Conservation (phyloP, 108 stramenopile genomes). For the Phaeodactylum tricornutum region DNA sequence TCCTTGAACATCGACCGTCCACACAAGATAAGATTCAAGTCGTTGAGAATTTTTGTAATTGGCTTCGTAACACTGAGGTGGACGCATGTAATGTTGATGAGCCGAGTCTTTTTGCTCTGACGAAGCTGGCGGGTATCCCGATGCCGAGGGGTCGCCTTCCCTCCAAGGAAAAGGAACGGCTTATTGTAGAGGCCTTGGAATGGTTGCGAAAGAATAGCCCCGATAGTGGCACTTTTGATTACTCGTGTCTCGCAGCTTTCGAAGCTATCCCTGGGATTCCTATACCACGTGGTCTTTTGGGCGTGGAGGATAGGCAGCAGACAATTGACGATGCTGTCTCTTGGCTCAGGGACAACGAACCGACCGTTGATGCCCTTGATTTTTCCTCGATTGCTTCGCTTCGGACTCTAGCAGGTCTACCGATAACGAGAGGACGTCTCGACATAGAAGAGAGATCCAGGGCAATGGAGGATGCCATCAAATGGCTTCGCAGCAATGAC, state of each 20-base stretch:
- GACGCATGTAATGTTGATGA: conserved; percentile 4
- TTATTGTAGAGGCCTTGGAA: conserved; percentile 11
- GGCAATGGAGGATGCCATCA: conserved; percentile 13
- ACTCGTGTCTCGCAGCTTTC: background rate
- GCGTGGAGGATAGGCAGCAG: conserved; percentile 1
- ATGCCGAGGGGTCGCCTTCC: background rate
- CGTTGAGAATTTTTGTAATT: too few relatives aligned
- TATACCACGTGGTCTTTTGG: conserved; percentile 3
- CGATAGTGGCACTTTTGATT: conserved; percentile 1
- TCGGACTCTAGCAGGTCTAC: background rate
- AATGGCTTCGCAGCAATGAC: conserved; percentile 12
- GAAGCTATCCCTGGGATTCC: background rate
- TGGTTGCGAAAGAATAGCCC: conserved; percentile 13
- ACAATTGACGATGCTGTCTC: conserved; percentile 5
- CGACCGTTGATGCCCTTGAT: conserved; percentile 1
- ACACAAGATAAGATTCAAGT: too few relatives aligned
- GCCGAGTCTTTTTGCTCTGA: conserved; percentile 1
- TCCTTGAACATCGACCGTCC: too few relatives aligned
- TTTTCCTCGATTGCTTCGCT: background rate
- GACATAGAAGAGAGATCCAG: background rate
- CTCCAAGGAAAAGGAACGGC: conserved; percentile 3
- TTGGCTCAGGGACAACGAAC: conserved; percentile 8
- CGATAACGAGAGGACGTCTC: background rate
- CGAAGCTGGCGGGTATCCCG: conserved; percentile 5
- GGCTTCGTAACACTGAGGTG: conserved; percentile 17